Conservation (phyloP, 495 filamentous ascomycete species). For the Lophiostoma macrostomum region DNA sequence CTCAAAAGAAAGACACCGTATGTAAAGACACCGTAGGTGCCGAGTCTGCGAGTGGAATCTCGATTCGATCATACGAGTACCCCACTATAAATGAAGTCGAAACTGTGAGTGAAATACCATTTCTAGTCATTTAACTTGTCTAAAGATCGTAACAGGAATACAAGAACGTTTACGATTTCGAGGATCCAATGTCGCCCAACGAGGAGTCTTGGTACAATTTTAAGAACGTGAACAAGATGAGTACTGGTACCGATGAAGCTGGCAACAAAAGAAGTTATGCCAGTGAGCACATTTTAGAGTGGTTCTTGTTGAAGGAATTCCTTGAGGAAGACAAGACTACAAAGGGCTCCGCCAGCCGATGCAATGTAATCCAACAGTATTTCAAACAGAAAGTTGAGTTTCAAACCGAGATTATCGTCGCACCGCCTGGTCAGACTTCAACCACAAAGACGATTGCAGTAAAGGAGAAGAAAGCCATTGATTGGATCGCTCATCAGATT, state of each 20-base stretch:
- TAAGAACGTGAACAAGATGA: neutral
- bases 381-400: neutral
- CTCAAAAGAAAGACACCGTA: too few species aligned
- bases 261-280: neutral
- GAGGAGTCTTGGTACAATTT: neutral
- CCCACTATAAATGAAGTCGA: too few species aligned
- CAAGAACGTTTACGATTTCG: neutral
- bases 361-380: neutral
- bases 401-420: neutral
- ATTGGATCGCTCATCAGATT: neutral
- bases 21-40: too few species aligned
- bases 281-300: neutral
- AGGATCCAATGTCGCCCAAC: neutral
- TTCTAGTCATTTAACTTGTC: too few species aligned
- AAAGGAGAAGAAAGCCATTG: neutral
- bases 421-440: neutral
- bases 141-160: too few species aligned
- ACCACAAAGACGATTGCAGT: neutral
- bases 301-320: neutral
- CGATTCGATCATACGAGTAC: too few species aligned
- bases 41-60: too few species aligned
- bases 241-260: neutral
- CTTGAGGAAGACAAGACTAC: neutral
- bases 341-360: neutral
- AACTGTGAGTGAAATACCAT: too few species aligned